Evolutionary conservation across 2,329 filamentous ascomycete species (phyloP).

Genomic region (Nemania sp.): DNA sequence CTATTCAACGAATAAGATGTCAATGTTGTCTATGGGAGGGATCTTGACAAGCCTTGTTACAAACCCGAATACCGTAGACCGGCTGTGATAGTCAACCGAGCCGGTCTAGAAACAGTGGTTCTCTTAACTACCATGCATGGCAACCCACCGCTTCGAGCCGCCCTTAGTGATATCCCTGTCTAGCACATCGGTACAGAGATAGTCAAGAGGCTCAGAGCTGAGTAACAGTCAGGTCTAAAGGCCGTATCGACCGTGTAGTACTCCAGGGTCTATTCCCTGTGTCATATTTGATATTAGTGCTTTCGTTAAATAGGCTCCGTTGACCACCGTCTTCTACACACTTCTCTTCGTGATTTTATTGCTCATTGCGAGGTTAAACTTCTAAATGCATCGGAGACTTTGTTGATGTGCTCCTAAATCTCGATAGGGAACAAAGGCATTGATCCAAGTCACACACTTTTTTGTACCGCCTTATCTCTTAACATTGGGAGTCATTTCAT

Average conservation of each 20-base stretch:
- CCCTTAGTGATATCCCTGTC: constrained; percentile 32
- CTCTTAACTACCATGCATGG: constrained; percentile 32
- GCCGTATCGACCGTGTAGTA: constrained; percentile 15
- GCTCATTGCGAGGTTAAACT: constrained; percentile 15
- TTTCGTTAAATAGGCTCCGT: constrained; percentile 33
- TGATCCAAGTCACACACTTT: constrained; percentile 19
- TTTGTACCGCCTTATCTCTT: constrained; percentile 16
- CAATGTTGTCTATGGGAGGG: constrained; percentile 24
- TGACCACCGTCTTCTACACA: constrained; percentile 8
- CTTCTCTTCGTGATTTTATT: constrained; percentile 13
- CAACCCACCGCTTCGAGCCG: constrained; percentile 19
- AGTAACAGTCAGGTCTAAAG: constrained; percentile 15
- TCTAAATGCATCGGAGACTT: constrained; percentile 22
- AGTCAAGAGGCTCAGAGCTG: constrained; percentile 27
- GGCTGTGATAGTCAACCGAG: constrained; percentile 31
- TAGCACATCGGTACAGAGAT: constrained; percentile 11
- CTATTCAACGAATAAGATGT: constrained; percentile 34
- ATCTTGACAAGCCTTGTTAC: constrained; percentile 20
- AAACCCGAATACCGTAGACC: constrained; percentile 28
- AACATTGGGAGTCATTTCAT: constrained; percentile 21
- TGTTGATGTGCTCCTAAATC: constrained; percentile 13
- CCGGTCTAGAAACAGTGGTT: constrained; percentile 31
- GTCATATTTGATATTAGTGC: constrained; percentile 19
- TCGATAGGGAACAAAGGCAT: constrained; percentile 18
- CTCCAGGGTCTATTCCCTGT: constrained; percentile 10